Base-by-base conservation (phyloP, 2,329 filamentous ascomycete species). In the Diaporthe humulicola region DNA sequence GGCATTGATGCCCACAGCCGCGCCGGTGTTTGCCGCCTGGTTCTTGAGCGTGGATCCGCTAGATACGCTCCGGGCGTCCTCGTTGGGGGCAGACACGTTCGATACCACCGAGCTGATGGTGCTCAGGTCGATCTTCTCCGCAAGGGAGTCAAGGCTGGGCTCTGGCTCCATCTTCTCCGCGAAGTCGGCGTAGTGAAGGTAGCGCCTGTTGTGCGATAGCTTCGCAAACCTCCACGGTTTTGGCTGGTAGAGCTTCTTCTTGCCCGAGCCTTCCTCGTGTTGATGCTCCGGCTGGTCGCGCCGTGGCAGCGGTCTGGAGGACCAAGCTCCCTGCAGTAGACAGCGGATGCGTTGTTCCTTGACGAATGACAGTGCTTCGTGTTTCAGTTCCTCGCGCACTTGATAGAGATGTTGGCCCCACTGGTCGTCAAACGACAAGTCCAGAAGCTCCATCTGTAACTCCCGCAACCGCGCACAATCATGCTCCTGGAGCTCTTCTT, bases 271-370 rank as follows among this genome's bases (percentile, higher is more conserved):
- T 78, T 85, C 77, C 87, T 90, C 81, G 81, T 84, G 80, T 83
- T 86, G 78, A 74, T 82, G 77, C 74, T 82, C 79, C 70, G 80
- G 82, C 67, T 82, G 84, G 66, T 84, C 82, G 66, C 84, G 82
- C 76, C 80, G 84, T 69, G 86, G 82, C 15, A 84, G 80, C 7
- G 89, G 83, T 83, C 88, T 84, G 82, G 86, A 82, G 85, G 98
- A 99, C 97, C 97, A 99, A 14, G 94, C 92, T 9, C 97, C 97
- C 78, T 95, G 90, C 5, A 98, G 89, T 52, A 99, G 87, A 81
- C 96, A 98, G 71, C 97, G 90, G 76, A 98, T 94, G 50, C 97
- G 92, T 83, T 99, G 97, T 85, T 99, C 97, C 84, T 98, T 98
- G 84, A 98, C 94, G 81, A 99, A 99, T 80, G 98, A 95, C 71